phyloP scores from a whole-genome alignment of 805 yeast genomes.

The Spathaspora arborariae region DNA sequence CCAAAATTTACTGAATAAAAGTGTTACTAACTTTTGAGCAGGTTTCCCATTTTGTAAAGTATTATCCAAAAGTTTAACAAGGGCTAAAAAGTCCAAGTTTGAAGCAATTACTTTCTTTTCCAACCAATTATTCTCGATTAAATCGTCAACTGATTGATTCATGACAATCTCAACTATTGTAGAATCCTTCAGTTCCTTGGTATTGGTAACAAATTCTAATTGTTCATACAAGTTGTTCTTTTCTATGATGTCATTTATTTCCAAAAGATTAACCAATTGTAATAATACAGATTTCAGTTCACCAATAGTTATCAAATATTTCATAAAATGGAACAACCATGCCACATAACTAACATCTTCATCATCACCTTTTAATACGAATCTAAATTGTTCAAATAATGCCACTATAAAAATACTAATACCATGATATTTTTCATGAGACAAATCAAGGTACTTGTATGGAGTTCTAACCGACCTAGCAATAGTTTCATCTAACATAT shows the following conservation, averaged over 20 bases:
- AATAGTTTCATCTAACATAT: slow-evolving; percentile 69
- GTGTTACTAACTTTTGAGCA: background rate
- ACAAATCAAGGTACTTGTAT: slow-evolving; percentile 73
- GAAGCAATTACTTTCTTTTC: slow-evolving; percentile 37
- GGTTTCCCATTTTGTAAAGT: background rate
- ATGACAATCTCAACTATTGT: slow-evolving; percentile 23
- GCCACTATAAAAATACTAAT: slow-evolving; percentile 31
- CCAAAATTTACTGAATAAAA: slow-evolving; percentile 6
- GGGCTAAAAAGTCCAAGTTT: slow-evolving; percentile 42
- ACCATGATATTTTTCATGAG: slow-evolving; percentile 26
- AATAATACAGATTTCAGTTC: slow-evolving; percentile 43
- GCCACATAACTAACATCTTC: slow-evolving; percentile 16
- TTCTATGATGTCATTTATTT: background rate
- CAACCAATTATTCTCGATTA: background rate
- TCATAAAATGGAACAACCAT: slow-evolving; percentile 52
- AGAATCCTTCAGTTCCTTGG: slow-evolving; percentile 20
- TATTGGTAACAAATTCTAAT: slow-evolving; percentile 4
- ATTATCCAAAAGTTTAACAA: slow-evolving; percentile 15
- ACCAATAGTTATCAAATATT: slow-evolving; percentile 52
- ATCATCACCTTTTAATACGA: slow-evolving; percentile 33
- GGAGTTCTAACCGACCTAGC: slow-evolving; percentile 72
- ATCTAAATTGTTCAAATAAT: slow-evolving; percentile 65
- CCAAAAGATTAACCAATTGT: slow-evolving; percentile 9
- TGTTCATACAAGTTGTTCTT: background rate
- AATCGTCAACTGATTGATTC: slow-evolving; percentile 17